phyloP scores from a whole-genome alignment of 1,284 basidiomycete genomes.

The Cutaneotrichosporon sp. region DNA sequence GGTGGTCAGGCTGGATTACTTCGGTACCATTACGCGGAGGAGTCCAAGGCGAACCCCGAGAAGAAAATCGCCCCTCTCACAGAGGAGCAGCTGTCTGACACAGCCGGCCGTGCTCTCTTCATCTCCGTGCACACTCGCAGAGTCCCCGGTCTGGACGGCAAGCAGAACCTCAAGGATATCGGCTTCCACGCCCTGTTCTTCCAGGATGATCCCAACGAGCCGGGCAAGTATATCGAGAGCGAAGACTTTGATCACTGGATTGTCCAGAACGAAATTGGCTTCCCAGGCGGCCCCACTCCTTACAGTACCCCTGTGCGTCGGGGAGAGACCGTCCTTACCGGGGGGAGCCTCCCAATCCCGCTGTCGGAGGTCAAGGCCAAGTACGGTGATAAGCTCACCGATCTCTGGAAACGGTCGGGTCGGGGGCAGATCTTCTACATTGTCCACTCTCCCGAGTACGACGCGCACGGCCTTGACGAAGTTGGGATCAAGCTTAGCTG shows the following conservation, averaged over 20 bases:
- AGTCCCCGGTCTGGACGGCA: background rate
- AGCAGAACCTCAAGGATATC: constrained; percentile 7
- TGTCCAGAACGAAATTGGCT: constrained; percentile 25
- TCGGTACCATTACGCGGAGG: background rate
- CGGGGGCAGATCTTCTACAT: constrained; percentile 34
- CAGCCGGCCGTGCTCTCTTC: constrained; percentile 35
- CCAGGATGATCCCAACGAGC: constrained; percentile 1
- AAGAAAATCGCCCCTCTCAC: background rate
- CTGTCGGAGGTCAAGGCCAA: constrained; percentile 15
- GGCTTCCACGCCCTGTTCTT: constrained; percentile 21
- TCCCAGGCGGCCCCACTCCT: background rate
- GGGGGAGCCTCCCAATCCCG: constrained; percentile 6
- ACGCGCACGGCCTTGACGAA: constrained; percentile 15
- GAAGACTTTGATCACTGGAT: constrained; percentile 38
- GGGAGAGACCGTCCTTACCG: too few species aligned
- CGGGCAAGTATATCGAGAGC: constrained; percentile 22
- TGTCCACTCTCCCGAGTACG: constrained; percentile 25
- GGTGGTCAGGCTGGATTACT: background rate
- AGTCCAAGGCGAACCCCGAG: background rate
- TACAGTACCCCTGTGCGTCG: too few species aligned
- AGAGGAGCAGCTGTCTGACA: background rate
- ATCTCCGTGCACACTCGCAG: constrained; percentile 32
- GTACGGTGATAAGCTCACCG: constrained; percentile 25
- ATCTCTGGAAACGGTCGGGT: constrained; percentile 30
- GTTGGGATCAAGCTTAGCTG: constrained; percentile 22